Percentiles rank a stretch among this genome's conserved stretches.
phyloP scores from a whole-genome alignment of 495 filamentous ascomycete species.

The Penicillium angulare region DNA sequence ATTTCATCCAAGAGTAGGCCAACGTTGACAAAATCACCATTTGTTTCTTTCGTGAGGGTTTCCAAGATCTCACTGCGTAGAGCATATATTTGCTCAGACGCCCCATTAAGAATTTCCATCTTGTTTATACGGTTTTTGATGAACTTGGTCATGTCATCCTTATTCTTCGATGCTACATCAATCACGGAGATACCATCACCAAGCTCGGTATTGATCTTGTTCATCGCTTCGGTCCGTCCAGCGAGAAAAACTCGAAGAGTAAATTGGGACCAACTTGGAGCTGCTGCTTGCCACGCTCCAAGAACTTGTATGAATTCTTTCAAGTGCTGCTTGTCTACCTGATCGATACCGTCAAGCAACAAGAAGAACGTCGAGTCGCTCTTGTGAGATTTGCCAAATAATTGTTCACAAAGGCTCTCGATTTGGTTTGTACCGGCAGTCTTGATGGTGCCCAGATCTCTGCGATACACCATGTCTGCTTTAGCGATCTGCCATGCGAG shows the following conservation, averaged over 20 bases:
- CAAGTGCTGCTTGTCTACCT: conserved; percentile 6
- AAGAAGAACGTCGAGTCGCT: conserved; percentile 18
- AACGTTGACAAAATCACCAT: conserved; percentile 21
- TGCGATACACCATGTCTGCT: conserved; percentile 16
- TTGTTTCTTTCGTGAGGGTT: conserved; percentile 3
- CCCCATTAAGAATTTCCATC: conserved; percentile 17
- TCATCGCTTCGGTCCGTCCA: conserved; percentile 8
- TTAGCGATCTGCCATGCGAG: conserved; percentile 20
- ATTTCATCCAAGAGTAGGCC: conserved; percentile 18
- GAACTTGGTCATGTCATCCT: conserved; percentile 13
- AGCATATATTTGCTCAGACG: conserved; percentile 8
- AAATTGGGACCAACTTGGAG: conserved; percentile 10
- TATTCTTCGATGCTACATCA: conserved; percentile 11
- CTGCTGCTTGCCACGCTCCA: not conserved
- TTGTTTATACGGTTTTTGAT: conserved; percentile 14
- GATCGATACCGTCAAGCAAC: conserved; percentile 14
- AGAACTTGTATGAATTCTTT: conserved; percentile 10
- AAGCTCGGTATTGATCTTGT: conserved; percentile 4
- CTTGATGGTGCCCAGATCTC: conserved; percentile 10
- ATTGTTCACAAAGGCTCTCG: conserved; percentile 3
- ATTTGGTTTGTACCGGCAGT: conserved; percentile 7
- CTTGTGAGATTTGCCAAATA: conserved; percentile 19
- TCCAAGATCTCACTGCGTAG: conserved; percentile 13
- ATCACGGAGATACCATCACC: conserved; percentile 5
- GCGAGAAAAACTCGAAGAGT: conserved; percentile 11